Conservation (phyloP, 352 stramenopile genomes). For the Peronospora tabacina region DNA sequence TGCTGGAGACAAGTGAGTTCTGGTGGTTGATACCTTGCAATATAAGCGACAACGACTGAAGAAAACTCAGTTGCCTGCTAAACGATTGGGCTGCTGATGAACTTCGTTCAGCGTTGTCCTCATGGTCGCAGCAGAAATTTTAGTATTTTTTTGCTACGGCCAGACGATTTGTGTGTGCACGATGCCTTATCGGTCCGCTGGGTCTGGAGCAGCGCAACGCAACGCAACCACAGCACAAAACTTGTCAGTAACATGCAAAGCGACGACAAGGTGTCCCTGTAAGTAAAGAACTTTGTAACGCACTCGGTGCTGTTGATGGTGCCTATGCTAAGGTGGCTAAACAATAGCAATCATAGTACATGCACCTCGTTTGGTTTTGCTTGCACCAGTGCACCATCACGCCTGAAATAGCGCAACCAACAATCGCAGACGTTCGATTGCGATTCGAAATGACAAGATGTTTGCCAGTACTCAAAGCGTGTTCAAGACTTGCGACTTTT, state of each 20-base stretch:
- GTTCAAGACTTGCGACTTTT: conserved; percentile 17
- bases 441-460: neutral
- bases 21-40: conserved; percentile 13
- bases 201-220: neutral
- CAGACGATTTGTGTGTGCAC: conserved; percentile 1
- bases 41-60: conserved; percentile 10
- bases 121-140: conserved; percentile 10
- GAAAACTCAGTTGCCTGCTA: conserved; percentile 1
- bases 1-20: neutral
- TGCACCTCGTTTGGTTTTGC: conserved; percentile 1
- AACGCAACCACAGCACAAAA: conserved; percentile 2
- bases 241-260: conserved; percentile 3
- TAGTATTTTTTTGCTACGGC: neutral
- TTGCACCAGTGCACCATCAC: conserved; percentile 8
- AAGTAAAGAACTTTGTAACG: conserved; percentile 10
- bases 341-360: neutral
- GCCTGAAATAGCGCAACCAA: conserved; percentile 9
- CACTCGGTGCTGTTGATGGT: conserved; percentile 11
- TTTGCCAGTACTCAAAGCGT: conserved; percentile 13
- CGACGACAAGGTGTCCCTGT: conserved; percentile 25
- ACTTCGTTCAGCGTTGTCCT: conserved; percentile 14
- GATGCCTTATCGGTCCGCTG: conserved; percentile 6
- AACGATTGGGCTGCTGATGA: conserved; percentile 20
- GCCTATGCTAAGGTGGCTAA: neutral
- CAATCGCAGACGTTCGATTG: conserved; percentile 21